phyloP scores from a whole-genome alignment of 495 filamentous ascomycete species.

The Amphirosellinia nigrospora region DNA sequence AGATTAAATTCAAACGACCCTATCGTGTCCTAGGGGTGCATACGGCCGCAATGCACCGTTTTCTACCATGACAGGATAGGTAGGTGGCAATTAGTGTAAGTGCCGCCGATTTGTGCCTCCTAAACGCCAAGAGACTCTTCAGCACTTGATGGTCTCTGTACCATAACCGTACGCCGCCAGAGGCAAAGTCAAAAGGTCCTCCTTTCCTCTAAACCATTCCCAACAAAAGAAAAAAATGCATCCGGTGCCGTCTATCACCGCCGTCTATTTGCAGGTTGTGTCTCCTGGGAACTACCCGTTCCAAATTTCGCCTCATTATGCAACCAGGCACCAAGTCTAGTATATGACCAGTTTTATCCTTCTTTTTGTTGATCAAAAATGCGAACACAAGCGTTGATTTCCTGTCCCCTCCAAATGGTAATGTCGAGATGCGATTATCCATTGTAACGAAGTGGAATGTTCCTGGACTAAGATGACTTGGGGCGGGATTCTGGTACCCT shows the following conservation, averaged over 20 bases:
- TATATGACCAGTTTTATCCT: neutral
- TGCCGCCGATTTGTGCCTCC: slow-evolving; percentile 11
- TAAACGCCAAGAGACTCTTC: slow-evolving; percentile 54
- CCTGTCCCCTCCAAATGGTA: neutral
- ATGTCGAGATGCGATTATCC: neutral
- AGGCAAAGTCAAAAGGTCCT: neutral
- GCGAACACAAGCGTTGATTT: neutral
- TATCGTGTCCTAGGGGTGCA: neutral
- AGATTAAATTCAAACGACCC: neutral
- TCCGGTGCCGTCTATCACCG: neutral
- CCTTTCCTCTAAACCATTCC: neutral
- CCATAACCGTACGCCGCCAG: slow-evolving; percentile 16
- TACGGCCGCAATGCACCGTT: neutral
- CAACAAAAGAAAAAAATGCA: slow-evolving; percentile 9
- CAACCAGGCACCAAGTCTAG: slow-evolving; percentile 1
- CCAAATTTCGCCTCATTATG: neutral
- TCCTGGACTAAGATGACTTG: neutral
- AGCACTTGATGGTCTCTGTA: slow-evolving; percentile 58
- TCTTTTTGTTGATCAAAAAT: neutral
- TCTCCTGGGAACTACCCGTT: neutral
- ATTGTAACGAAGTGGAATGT: neutral
- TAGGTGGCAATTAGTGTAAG: neutral
- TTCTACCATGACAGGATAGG: neutral
- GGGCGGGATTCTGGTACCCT: neutral
- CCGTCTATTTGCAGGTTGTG: neutral